Base-by-base conservation (phyloP, 768 basidiomycete species). In the Leccinellum luteum region DNA sequence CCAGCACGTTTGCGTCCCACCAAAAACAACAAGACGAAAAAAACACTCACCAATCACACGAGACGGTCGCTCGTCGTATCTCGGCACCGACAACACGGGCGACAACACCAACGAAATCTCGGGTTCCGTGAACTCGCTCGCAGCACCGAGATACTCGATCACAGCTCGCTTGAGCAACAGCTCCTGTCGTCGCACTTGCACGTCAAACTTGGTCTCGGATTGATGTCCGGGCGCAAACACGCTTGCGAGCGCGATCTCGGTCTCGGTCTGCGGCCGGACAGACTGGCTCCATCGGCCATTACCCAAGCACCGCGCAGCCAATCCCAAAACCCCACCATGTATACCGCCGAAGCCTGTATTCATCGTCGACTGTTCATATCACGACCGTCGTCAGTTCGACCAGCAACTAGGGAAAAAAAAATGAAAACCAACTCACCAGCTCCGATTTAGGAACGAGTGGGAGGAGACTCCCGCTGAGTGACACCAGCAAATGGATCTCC, bases 271-370 rank as follows among this genome's bases (percentile, higher is more conserved):
- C 0, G 90, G 88, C 27, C 74, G 72, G 3, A 93, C 77, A 17
- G 71, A 75, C 19, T 82, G 76, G 28, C 80, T 79, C 81, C 85
- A 88, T 43, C 76, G 78, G 14, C 81, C 81, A 51, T 76, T 76
- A 6, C 84, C 81, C 19, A 95, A 79, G 64, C 82, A 85, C 61
- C 83, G 81, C 25, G 93, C 86, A 0, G 92, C 85, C 6, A 97
- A 76, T 17, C 81, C 78, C 10, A 94, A 76, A 35, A 95, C 83
- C 1, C 91, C 87, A 2, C 84, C 78, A 66, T 98, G 95, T 48
- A 96, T 81, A 0, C 86, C 85, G 3, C 95, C 95, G 66, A 92
- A 96, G 4, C 91, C 90, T 2, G 90, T 81, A 59, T 82, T 85
- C 23, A 84, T 78, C n/a, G 83, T 80, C 49, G 79, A 69, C 83